phyloP scores from a whole-genome alignment of 2,329 filamentous ascomycete species.

The Penicillium sp. region DNA sequence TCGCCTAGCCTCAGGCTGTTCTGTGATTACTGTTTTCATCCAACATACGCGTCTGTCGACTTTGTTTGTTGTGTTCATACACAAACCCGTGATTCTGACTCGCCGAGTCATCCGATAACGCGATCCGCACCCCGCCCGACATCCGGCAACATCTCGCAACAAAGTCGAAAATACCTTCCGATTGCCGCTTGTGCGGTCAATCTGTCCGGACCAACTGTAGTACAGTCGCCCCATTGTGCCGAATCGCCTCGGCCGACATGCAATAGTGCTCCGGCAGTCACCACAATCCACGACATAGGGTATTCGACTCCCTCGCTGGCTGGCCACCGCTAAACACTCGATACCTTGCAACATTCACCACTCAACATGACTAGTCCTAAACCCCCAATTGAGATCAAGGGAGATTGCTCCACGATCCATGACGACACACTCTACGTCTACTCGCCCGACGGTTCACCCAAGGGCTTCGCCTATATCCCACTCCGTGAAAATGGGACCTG shows the following conservation, averaged over 20 bases:
- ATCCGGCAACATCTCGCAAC: neutral
- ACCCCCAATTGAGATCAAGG: constrained; percentile 68
- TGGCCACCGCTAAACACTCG: constrained; percentile 34
- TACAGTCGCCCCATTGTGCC: constrained; percentile 2
- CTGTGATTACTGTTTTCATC: constrained; percentile 2
- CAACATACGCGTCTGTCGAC: neutral
- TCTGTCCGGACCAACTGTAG: neutral
- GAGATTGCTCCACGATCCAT: constrained; percentile 79
- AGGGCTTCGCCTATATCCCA: constrained; percentile 72
- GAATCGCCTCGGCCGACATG: constrained; percentile 22
- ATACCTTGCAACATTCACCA: constrained; percentile 18
- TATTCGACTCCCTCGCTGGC: constrained; percentile 23
- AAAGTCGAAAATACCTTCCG: neutral
- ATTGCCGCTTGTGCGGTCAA: neutral
- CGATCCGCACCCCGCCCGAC: neutral
- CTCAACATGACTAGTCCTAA: constrained; percentile 68
- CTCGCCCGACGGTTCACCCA: constrained; percentile 67
- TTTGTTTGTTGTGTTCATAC: neutral
- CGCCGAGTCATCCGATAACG: constrained; percentile 3
- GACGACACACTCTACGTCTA: constrained; percentile 84
- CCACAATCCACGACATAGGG: constrained; percentile 22
- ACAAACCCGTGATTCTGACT: neutral
- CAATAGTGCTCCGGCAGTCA: constrained; percentile 42
- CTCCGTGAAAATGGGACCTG: constrained; percentile 71
- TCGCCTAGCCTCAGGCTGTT: constrained; percentile 1